Evolutionary conservation across 176 grass and related monocot species (phyloP).

Genomic region (Guadua angustifolia): DNA sequence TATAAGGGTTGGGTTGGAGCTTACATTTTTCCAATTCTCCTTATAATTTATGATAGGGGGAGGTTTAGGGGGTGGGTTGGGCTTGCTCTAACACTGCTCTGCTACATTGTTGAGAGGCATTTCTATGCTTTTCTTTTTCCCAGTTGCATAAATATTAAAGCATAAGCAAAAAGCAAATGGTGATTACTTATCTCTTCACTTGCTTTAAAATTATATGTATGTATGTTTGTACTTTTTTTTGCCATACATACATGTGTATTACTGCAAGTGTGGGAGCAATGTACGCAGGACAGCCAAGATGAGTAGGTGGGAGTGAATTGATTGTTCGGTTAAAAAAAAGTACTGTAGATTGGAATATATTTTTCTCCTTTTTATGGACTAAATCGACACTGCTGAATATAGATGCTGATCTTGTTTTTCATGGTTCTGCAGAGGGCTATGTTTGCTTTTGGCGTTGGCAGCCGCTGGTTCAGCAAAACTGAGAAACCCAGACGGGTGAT

Average conservation of each 20-base stretch:
- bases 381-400: background rate
- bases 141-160: too few species aligned
- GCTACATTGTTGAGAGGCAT: too few species aligned
- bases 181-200: too few species aligned
- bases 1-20: too few species aligned
- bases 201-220: too few species aligned
- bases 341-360: background rate
- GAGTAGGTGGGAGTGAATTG: conserved; percentile 26
- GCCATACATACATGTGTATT: conserved; percentile 1
- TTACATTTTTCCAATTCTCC: too few species aligned
- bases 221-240: background rate
- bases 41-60: too few species aligned
- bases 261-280: background rate
- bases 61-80: too few species aligned
- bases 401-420: background rate
- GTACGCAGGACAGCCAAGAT: background rate
- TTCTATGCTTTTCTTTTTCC: too few species aligned
- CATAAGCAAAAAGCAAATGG: too few species aligned
- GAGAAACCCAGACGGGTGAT: background rate
- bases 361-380: conserved; percentile 3
- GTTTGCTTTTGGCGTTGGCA: background rate
- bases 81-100: background rate
- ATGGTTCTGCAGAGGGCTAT: background rate
- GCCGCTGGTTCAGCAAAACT: background rate
- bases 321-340: conserved; percentile 13